These are phyloP conservation scores for Mycena rebaudengoi DNA, from an alignment of 768 basidiomycete genomes.

Conservation along the genomic window DNA sequence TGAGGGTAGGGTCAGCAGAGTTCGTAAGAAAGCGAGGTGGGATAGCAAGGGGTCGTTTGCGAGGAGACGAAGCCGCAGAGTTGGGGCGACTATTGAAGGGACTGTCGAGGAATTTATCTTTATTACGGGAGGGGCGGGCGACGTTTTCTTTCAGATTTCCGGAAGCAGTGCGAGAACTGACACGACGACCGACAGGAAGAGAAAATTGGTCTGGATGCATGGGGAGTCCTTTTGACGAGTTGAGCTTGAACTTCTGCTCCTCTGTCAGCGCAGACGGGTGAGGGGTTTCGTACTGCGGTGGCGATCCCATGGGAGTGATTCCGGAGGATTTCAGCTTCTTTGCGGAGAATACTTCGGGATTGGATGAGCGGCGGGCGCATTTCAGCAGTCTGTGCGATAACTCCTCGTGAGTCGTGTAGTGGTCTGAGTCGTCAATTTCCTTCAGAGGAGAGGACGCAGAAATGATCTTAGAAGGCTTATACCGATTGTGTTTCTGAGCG, in stretches of 20 bases:
- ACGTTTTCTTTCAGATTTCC: slow-evolving; percentile 31
- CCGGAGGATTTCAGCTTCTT: slow-evolving; percentile 38
- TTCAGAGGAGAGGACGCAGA: slow-evolving; percentile 31
- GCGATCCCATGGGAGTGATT: slow-evolving; percentile 22
- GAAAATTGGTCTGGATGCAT: slow-evolving; percentile 47
- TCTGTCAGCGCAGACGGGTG: slow-evolving; percentile 38
- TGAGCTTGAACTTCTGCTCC: slow-evolving; percentile 31
- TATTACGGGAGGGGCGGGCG: slow-evolving; percentile 8
- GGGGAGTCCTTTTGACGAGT: slow-evolving; percentile 32
- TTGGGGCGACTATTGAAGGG: slow-evolving; percentile 56
- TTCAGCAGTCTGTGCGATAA: slow-evolving; percentile 58
- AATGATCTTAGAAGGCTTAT: not conserved
- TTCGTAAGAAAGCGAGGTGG: not conserved
- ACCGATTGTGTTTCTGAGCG: slow-evolving; percentile 42
- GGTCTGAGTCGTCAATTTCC: slow-evolving; percentile 14
- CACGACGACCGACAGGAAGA: slow-evolving; percentile 45
- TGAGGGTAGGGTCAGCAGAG: slow-evolving; percentile 29
- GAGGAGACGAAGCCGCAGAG: slow-evolving; percentile 49
- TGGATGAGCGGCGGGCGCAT: slow-evolving; percentile 49
- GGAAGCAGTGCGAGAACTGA: slow-evolving; percentile 43
- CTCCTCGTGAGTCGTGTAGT: slow-evolving; percentile 47
- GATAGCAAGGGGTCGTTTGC: slow-evolving; percentile 29
- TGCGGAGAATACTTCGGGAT: slow-evolving; percentile 35
- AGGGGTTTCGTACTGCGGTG: slow-evolving; percentile 30
- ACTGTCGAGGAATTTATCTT: slow-evolving; percentile 43